phyloP scores from a whole-genome alignment of 345 rosid species.

The Acer yangbiense region DNA sequence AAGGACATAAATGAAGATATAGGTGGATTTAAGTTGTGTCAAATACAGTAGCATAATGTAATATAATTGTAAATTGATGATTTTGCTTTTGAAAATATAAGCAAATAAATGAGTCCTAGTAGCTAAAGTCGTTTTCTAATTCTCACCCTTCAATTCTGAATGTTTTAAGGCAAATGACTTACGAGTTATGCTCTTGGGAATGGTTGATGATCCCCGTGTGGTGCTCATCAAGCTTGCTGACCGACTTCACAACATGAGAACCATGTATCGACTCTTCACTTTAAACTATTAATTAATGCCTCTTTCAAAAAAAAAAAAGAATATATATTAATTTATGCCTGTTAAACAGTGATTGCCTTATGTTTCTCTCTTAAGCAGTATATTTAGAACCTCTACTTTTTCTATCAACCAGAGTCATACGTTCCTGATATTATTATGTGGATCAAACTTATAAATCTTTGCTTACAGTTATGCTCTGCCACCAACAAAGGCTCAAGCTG shows the following conservation, averaged over 20 bases:
- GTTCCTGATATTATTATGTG: conserved; percentile 1
- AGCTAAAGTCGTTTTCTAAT: conserved; percentile 17
- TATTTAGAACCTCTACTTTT: conserved; percentile 3
- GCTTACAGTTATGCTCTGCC: conserved; percentile 64
- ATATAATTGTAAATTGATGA: background rate
- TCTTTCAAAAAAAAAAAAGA: too few relatives aligned
- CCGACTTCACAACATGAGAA: conserved; percentile 85
- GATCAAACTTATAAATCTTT: conserved; percentile 11
- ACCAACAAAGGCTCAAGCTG: conserved; percentile 60
- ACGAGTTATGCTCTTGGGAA: conserved; percentile 74
- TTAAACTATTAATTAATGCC: background rate
- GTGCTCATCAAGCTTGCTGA: conserved; percentile 85
- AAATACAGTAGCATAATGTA: background rate
- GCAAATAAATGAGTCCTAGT: conserved; percentile 10
- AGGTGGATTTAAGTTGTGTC: background rate
- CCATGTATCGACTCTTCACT: conserved; percentile 52
- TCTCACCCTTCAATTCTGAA: conserved; percentile 12
- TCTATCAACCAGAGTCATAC: background rate
- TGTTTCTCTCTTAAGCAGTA: conserved; percentile 2
- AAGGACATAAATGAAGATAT: background rate
- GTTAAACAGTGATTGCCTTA: background rate
- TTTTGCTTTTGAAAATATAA: conserved; percentile 9
- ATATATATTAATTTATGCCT: background rate
- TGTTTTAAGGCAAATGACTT: conserved; percentile 56
- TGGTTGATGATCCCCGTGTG: conserved; percentile 83